phyloP scores from a whole-genome alignment of 2,329 filamentous ascomycete genomes.

The Diaporthe aspalathi region DNA sequence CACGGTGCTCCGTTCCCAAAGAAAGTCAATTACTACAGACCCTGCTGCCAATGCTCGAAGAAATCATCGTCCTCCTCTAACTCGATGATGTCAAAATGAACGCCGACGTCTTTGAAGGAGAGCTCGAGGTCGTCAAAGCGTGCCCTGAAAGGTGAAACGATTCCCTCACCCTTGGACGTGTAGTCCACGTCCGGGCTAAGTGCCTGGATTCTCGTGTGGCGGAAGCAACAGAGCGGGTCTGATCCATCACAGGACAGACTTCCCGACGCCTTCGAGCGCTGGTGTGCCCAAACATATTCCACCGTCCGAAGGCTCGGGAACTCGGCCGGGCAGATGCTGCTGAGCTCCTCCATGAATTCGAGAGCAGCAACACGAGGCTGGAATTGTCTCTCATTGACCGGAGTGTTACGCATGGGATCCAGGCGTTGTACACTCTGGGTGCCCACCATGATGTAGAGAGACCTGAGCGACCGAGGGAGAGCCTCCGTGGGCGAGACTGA shows the following conservation, averaged over 20 bases:
- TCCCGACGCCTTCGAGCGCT: too few species aligned
- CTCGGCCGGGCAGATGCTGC: not conserved
- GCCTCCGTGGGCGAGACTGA: not conserved
- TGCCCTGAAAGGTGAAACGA: not conserved
- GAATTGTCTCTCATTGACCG: not conserved
- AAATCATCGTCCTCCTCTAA: not conserved
- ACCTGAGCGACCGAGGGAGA: not conserved
- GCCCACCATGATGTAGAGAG: not conserved
- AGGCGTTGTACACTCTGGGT: rapidly evolving
- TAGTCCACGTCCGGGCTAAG: slow-evolving; percentile 2
- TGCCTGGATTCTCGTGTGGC: not conserved
- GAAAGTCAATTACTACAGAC: not conserved
- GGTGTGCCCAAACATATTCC: not conserved
- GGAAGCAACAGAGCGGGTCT: not conserved
- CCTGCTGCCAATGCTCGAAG: not conserved
- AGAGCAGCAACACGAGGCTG: not conserved
- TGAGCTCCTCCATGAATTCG: not conserved
- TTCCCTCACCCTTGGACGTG: not conserved
- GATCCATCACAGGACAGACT: not conserved
- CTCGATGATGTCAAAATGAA: not conserved
- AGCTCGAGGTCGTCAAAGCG: not conserved
- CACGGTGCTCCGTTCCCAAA: too few species aligned
- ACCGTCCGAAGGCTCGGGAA: not conserved
- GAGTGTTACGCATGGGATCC: too few species aligned
- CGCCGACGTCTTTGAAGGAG: not conserved